Conservation (phyloP, 2,329 filamentous ascomycete genomes). For the Rhinocladiella similis region DNA sequence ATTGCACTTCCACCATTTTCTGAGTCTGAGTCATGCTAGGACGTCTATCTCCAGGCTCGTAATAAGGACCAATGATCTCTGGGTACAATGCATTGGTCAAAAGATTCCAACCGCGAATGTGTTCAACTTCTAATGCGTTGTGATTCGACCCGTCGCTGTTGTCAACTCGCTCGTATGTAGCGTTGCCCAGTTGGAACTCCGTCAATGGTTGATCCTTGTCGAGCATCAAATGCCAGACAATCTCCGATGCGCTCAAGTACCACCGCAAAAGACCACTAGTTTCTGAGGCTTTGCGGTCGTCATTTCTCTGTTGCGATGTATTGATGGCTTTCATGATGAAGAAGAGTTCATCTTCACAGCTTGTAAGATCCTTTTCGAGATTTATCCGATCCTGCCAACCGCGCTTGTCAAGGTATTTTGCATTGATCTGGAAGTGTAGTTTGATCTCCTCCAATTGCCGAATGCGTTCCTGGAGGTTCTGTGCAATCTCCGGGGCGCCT, state of each 20-base stretch:
- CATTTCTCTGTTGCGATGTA: slow-evolving; percentile 83
- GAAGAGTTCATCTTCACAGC: slow-evolving; percentile 95
- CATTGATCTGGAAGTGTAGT: slow-evolving; percentile 89
- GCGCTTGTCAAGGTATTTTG: slow-evolving; percentile 78
- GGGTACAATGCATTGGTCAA: slow-evolving; percentile 90
- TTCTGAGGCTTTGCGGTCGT: slow-evolving; percentile 67
- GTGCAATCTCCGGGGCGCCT: slow-evolving; percentile 90
- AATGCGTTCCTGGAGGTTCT: slow-evolving; percentile 86
- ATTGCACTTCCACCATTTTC: slow-evolving; percentile 91
- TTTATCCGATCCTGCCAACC: slow-evolving; percentile 88
- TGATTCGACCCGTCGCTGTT: slow-evolving; percentile 96
- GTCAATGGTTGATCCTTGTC: slow-evolving; percentile 84
- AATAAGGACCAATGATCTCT: slow-evolving; percentile 89
- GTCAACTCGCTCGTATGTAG: slow-evolving; percentile 91
- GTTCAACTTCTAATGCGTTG: slow-evolving; percentile 85
- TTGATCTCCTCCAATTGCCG: slow-evolving; percentile 95
- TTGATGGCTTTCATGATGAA: slow-evolving; percentile 99
- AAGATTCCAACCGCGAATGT: slow-evolving; percentile 84
- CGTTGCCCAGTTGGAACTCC: slow-evolving; percentile 87
- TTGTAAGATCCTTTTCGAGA: slow-evolving; percentile 85
- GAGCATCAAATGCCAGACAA: slow-evolving; percentile 94
- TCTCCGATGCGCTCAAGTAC: slow-evolving; percentile 91
- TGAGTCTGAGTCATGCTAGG: slow-evolving; percentile 13
- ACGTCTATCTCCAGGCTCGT: slow-evolving; percentile 62
- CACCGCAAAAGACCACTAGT: slow-evolving; percentile 81